These are phyloP conservation scores for Paracamarosporium sp. DNA, from an alignment of 2,329 filamentous ascomycete species.

Conservation along the genomic window DNA sequence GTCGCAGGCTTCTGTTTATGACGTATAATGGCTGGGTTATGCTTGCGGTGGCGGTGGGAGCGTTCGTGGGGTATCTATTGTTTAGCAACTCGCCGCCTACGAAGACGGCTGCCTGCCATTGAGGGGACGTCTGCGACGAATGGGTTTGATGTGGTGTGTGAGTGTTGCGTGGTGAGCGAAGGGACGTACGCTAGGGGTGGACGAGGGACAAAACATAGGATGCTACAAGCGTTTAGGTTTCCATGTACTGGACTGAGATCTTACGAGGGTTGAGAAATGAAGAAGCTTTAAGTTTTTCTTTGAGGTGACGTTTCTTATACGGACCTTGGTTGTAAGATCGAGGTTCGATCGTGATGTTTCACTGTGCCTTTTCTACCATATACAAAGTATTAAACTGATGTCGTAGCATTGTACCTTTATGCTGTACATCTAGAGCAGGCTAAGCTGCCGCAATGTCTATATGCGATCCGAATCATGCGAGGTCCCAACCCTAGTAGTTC, in stretches of 20 bases:
- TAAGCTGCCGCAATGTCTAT: neutral
- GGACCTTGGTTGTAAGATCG: too few relatives aligned
- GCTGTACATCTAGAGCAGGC: neutral
- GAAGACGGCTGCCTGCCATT: slow-evolving; percentile 94
- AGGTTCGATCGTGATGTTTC: too few relatives aligned
- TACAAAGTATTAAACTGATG: neutral
- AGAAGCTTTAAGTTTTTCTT: too few relatives aligned
- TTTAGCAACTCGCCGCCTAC: slow-evolving; percentile 75
- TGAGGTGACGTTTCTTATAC: too few relatives aligned
- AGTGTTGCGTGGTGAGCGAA: neutral
- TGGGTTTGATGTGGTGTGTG: neutral
- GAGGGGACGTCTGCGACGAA: slow-evolving; percentile 7
- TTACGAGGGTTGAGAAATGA: too few relatives aligned
- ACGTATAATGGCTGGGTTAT: slow-evolving; percentile 99
- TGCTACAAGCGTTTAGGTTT: too few relatives aligned
- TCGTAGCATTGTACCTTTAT: neutral
- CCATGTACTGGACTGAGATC: too few relatives aligned
- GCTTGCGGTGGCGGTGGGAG: slow-evolving; percentile 86
- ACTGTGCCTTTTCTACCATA: too few relatives aligned
- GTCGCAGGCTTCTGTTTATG: slow-evolving; percentile 93
- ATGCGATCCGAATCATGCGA: neutral
- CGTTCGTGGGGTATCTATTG: slow-evolving; percentile 83
- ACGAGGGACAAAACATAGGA: too few relatives aligned
- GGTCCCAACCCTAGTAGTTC: neutral
- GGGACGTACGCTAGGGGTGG: neutral